These are phyloP conservation scores for Fusarium globosum DNA, from an alignment of 2,329 filamentous ascomycete species.

Conservation along the genomic window DNA sequence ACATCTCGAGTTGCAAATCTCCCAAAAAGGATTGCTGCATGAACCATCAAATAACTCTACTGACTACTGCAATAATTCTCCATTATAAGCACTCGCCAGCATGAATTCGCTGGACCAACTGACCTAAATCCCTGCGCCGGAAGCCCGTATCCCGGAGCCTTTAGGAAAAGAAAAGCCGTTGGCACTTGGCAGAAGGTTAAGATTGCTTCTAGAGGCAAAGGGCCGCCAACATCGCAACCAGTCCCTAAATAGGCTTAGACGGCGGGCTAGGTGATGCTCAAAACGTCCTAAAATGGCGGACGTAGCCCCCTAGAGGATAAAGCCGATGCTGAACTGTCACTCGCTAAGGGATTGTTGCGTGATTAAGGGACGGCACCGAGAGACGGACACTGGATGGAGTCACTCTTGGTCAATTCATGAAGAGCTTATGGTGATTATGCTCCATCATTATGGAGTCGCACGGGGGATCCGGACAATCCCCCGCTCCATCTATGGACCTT, in stretches of 20 bases:
- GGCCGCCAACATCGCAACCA: background rate
- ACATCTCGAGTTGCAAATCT: background rate
- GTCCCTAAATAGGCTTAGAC: background rate
- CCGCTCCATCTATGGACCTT: background rate
- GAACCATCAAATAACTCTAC: background rate
- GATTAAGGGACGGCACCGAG: background rate
- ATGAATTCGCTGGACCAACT: background rate
- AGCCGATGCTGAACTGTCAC: background rate
- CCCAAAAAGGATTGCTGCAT: background rate
- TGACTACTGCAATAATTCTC: background rate
- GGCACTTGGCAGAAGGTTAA: background rate
- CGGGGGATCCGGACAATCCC: background rate
- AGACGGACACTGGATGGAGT: background rate
- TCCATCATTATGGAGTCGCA: background rate
- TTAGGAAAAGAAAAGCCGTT: background rate
- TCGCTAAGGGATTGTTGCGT: background rate
- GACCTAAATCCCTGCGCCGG: background rate
- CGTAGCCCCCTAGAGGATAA: background rate
- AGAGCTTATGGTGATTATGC: background rate
- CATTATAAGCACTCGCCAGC: background rate
- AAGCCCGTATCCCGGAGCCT: background rate
- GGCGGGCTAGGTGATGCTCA: background rate
- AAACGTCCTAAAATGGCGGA: slow-evolving; percentile 1
- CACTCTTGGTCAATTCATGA: background rate
- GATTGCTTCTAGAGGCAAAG: slow-evolving; percentile 1